Conservation (phyloP, 176 grass and related monocot species). For the Oryza rufipogon region DNA sequence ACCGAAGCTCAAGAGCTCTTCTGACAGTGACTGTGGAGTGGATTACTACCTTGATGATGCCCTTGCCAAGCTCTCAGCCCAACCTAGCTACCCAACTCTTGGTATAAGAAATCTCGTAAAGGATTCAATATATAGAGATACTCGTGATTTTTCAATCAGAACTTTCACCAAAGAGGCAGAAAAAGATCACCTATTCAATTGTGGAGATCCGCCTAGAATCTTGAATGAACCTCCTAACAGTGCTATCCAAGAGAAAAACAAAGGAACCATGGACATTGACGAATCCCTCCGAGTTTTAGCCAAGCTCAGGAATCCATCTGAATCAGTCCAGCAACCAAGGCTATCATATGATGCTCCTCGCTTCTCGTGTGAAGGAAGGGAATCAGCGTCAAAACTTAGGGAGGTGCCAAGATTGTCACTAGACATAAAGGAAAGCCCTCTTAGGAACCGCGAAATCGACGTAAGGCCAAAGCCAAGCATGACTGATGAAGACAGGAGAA, state of each 20-base stretch:
- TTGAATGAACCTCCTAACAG: slow-evolving; percentile 38
- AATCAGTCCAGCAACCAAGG: slow-evolving; percentile 61
- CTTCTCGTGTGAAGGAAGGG: slow-evolving; percentile 76
- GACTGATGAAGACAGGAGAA: slow-evolving; percentile 54
- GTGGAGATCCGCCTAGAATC: slow-evolving; percentile 46
- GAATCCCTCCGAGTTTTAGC: slow-evolving; percentile 66
- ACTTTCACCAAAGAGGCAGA: slow-evolving; percentile 55
- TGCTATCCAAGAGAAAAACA: slow-evolving; percentile 55
- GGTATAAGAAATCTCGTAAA: slow-evolving; percentile 83
- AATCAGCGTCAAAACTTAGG: slow-evolving; percentile 47
- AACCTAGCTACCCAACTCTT: slow-evolving; percentile 44
- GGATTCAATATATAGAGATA: slow-evolving; percentile 83
- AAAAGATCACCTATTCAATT: slow-evolving; percentile 45
- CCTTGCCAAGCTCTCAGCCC: slow-evolving; percentile 19
- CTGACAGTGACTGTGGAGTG: slow-evolving; percentile 42
- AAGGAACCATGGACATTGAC: slow-evolving; percentile 49
- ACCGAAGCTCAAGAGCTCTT: slow-evolving; percentile 64
- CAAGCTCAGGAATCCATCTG: slow-evolving; percentile 64
- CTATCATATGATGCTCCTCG: slow-evolving; percentile 65
- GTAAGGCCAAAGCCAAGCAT: slow-evolving; percentile 46
- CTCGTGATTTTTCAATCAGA: slow-evolving; percentile 59
- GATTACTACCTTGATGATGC: slow-evolving; percentile 43
- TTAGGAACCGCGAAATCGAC: slow-evolving; percentile 53
- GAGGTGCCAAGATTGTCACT: slow-evolving; percentile 74
- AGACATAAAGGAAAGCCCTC: slow-evolving; percentile 69